Evolutionary conservation across 2,329 filamentous ascomycete genomes (phyloP).

Genomic region (Colletotrichum siamense): DNA sequence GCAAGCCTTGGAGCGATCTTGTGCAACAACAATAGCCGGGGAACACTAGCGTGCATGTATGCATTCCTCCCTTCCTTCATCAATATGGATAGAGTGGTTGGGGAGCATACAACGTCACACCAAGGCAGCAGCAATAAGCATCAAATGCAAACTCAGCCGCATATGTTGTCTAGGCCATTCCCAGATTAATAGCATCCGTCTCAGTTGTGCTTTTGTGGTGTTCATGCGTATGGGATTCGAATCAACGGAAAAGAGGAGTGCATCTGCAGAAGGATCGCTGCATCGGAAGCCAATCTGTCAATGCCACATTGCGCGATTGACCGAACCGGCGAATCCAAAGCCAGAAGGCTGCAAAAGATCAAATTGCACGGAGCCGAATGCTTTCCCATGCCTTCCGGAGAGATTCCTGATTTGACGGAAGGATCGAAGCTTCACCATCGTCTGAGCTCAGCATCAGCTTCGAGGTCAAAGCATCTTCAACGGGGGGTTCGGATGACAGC

Average conservation of each 20-base stretch:
- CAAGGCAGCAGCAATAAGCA: not conserved
- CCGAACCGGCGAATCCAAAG: not conserved
- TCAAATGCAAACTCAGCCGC: not conserved
- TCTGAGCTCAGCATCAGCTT: not conserved
- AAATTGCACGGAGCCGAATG: not conserved
- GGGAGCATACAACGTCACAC: not conserved
- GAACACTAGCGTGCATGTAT: not conserved
- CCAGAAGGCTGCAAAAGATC: not conserved
- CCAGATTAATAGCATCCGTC: not conserved
- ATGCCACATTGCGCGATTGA: not conserved
- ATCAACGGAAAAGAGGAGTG: not conserved
- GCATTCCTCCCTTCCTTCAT: not conserved
- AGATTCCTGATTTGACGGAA: not conserved
- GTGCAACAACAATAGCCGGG: not conserved
- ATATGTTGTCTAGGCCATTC: not conserved
- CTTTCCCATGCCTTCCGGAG: not conserved
- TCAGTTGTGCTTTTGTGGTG: too few species aligned
- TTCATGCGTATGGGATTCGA: not conserved
- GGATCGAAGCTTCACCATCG: not conserved
- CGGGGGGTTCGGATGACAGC: not conserved
- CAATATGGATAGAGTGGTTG: not conserved
- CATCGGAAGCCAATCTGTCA: not conserved
- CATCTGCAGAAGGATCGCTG: not conserved
- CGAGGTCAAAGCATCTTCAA: not conserved
- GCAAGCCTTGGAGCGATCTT: not conserved